A percentile compares a stretch with the other conserved stretches of the same genome.
These are phyloP conservation scores for Erigeron canadensis DNA, from an alignment of 129 eudicot species.

Conservation along the genomic window DNA sequence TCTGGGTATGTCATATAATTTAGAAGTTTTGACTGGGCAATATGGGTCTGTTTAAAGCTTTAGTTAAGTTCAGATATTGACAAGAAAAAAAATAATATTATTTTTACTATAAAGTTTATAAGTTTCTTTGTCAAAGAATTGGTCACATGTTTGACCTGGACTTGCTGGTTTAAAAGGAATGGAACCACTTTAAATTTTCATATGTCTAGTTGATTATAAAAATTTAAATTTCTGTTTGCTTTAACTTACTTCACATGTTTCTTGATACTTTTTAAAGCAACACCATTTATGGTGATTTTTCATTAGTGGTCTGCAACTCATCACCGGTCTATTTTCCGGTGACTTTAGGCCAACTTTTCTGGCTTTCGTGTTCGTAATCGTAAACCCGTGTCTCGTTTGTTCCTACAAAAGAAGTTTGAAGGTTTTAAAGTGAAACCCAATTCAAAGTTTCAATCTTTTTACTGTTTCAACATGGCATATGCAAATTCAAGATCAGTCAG, in stretches of 20 bases:
- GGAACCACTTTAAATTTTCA: conserved; percentile 32
- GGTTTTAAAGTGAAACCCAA: conserved; percentile 9
- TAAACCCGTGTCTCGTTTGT: conserved; percentile 15
- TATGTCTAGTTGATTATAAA: conserved; percentile 19
- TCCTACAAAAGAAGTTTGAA: conserved; percentile 25
- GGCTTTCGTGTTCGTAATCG: conserved; percentile 7
- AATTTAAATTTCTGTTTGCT: conserved; percentile 19
- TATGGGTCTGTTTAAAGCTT: conserved; percentile 33
- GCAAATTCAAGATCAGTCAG: conserved; percentile 86
- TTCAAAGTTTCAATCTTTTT: conserved; percentile 21
- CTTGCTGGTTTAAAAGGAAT: conserved; percentile 38
- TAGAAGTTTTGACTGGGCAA: conserved; percentile 46
- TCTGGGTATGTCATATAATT: background rate
- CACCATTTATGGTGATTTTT: conserved; percentile 36
- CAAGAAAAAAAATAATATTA: conserved; percentile 11
- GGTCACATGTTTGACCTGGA: conserved; percentile 66
- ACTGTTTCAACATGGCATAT: conserved; percentile 49
- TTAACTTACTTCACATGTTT: conserved; percentile 63
- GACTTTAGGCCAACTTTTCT: conserved; percentile 25
- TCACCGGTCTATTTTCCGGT: conserved; percentile 38
- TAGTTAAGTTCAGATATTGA: conserved; percentile 25
- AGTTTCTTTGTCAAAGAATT: conserved; percentile 25
- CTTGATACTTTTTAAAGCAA: conserved; percentile 40
- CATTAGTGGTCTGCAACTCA: conserved; percentile 36
- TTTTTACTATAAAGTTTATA: background rate